These are phyloP conservation scores for Coemansia sp. DNA, from an alignment of 192 early-diverging fungal species.

Conservation along the genomic window DNA sequence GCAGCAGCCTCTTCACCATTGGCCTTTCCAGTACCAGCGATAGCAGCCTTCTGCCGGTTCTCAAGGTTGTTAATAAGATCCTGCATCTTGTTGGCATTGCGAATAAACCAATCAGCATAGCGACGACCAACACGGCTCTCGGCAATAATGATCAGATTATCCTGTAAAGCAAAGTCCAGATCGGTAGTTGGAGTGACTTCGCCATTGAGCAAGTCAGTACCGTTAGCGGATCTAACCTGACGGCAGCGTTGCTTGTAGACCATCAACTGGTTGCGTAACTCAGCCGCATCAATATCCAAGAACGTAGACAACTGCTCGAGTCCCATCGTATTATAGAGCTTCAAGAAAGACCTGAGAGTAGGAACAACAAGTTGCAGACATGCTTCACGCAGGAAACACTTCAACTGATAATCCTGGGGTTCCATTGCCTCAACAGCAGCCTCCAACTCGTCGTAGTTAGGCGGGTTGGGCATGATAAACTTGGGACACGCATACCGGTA, in stretches of 20 bases:
- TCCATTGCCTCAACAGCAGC: slow-evolving; percentile 21
- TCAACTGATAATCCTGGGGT: slow-evolving; percentile 78
- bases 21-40: slow-evolving; percentile 25
- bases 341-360: slow-evolving; percentile 90
- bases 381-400: slow-evolving; percentile 84
- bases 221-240: slow-evolving; percentile 79
- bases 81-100: slow-evolving; percentile 87
- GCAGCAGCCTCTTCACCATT: slow-evolving; percentile 10
- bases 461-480: slow-evolving; percentile 88
- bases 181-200: slow-evolving; percentile 80
- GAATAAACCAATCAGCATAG: slow-evolving; percentile 94
- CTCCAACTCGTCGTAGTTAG: slow-evolving; percentile 71
- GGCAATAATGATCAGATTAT: slow-evolving; percentile 93
- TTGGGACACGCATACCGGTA: slow-evolving; percentile 91
- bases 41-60: slow-evolving; percentile 35
- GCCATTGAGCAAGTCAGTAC: slow-evolving; percentile 78
- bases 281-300: slow-evolving; percentile 79
- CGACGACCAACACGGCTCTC: slow-evolving; percentile 91
- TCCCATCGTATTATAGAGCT: slow-evolving; percentile 92
- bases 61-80: slow-evolving; percentile 47
- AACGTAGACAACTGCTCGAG: slow-evolving; percentile 86
- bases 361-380: slow-evolving; percentile 81
- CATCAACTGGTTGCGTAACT: slow-evolving; percentile 83
- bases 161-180: slow-evolving; percentile 89
- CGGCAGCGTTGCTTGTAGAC: slow-evolving; percentile 93